These are phyloP conservation scores for Handroanthus guayacan DNA, from an alignment of 257 asterid species.

Conservation along the genomic window DNA sequence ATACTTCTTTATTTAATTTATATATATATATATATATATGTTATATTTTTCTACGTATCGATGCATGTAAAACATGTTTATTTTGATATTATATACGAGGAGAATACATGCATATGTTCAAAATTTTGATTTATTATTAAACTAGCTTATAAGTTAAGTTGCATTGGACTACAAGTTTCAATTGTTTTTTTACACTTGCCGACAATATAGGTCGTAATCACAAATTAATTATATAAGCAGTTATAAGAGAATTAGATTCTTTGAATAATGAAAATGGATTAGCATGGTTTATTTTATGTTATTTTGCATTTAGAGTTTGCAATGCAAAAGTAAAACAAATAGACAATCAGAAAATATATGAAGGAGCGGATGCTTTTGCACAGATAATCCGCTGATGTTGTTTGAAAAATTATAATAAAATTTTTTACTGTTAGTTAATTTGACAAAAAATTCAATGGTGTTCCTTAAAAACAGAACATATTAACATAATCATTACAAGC, in stretches of 20 bases:
- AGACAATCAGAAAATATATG: too few species aligned
- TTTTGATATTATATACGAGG: background rate
- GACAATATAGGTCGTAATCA: conserved; percentile 5
- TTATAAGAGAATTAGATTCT: background rate
- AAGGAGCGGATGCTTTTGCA: too few species aligned
- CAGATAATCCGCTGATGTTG: too few species aligned
- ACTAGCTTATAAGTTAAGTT: conserved; percentile 34
- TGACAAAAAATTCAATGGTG: too few species aligned
- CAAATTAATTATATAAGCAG: background rate
- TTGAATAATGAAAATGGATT: too few species aligned
- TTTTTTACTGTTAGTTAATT: too few species aligned
- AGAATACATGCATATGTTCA: conserved; percentile 24
- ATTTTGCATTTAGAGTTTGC: too few species aligned
- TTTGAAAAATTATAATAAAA: too few species aligned
- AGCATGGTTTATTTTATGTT: too few species aligned
- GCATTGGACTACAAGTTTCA: conserved; percentile 28
- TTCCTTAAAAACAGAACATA: too few species aligned
- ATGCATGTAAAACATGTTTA: conserved; percentile 40
- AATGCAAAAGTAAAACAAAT: too few species aligned
- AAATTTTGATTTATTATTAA: background rate
- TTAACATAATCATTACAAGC: too few species aligned
- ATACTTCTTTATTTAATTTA: background rate
- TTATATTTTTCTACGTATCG: conserved; percentile 32
- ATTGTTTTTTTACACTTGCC: conserved; percentile 8
- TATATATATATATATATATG: background rate